A percentile compares a stretch with the other conserved stretches of the same genome.
Conservation (phyloP, 148 eudicot species). For the Cornus kousa region DNA sequence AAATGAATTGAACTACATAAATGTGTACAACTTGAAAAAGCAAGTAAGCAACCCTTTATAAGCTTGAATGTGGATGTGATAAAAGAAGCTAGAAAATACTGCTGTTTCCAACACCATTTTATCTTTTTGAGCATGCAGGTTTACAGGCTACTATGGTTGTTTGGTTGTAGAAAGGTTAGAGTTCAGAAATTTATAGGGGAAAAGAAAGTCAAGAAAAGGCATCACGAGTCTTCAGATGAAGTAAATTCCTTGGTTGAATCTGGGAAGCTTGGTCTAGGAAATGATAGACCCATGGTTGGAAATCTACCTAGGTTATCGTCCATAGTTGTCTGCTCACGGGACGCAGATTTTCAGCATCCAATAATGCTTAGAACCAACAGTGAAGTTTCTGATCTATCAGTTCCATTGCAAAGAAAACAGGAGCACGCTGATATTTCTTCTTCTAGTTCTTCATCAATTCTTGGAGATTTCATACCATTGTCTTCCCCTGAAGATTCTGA, state of each 20-base stretch:
- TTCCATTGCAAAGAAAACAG: constrained; percentile 9
- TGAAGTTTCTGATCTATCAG: not conserved
- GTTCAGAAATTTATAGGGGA: constrained; percentile 6
- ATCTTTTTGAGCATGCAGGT: constrained; percentile 16
- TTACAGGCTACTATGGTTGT: constrained; percentile 16
- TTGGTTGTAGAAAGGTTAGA: constrained; percentile 3
- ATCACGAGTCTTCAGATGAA: not conserved
- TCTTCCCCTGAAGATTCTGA: constrained; percentile 15
- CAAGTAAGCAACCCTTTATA: not conserved
- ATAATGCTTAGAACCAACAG: constrained; percentile 3
- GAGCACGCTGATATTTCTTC: constrained; percentile 11
- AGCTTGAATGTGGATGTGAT: not conserved
- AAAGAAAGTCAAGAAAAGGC: constrained; percentile 2
- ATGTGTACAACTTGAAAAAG: not conserved
- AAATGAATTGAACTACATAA: not conserved
- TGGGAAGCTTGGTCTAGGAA: not conserved
- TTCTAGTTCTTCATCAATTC: constrained; percentile 1
- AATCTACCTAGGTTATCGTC: not conserved
- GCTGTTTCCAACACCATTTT: not conserved
- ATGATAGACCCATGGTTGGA: not conserved
- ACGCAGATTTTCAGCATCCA: not conserved
- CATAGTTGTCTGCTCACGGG: not conserved
- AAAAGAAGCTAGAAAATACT: no score
- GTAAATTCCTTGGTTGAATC: constrained; percentile 3
- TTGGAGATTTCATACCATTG: constrained; percentile 22